phyloP scores from a whole-genome alignment of 768 basidiomycete genomes.

The Russula emetica region DNA sequence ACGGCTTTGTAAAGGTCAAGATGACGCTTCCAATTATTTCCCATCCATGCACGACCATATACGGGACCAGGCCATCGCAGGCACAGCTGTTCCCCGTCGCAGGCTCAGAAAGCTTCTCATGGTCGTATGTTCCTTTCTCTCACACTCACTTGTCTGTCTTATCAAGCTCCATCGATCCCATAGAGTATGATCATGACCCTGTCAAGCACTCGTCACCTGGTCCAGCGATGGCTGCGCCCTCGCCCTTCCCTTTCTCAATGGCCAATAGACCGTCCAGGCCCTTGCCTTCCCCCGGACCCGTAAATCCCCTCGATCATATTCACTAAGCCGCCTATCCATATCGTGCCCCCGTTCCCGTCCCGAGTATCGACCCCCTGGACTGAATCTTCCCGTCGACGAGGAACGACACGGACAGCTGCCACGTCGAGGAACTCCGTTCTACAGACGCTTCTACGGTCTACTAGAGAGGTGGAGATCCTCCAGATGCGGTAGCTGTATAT shows the following conservation, averaged over 20 bases:
- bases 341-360: constrained; percentile 38
- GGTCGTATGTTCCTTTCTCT: constrained; percentile 13
- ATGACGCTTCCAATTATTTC: constrained; percentile 15
- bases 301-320: constrained; percentile 8
- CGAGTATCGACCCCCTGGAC: constrained; percentile 30
- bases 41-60: constrained; percentile 23
- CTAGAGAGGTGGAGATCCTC: too few species aligned
- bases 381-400: constrained; percentile 33
- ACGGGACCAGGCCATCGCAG: background rate
- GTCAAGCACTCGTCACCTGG: too few species aligned
- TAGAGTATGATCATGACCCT: constrained; percentile 25
- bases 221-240: too few species aligned
- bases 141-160: background rate
- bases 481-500: too few species aligned
- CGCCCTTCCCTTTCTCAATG: constrained; percentile 12
- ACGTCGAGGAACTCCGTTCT: constrained; percentile 63
- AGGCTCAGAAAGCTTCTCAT: constrained; percentile 21
- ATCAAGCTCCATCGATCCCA: constrained; percentile 2
- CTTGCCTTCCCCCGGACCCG: constrained; percentile 22
- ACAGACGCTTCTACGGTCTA: too few species aligned
- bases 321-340: constrained; percentile 26
- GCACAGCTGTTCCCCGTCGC: constrained; percentile 17
- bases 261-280: constrained; percentile 23
- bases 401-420: constrained; percentile 43
- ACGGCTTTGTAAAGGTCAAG: too few species aligned